These are phyloP conservation scores for Jatropha multifida DNA, from an alignment of 441 rosid genomes.

Conservation along the genomic window DNA sequence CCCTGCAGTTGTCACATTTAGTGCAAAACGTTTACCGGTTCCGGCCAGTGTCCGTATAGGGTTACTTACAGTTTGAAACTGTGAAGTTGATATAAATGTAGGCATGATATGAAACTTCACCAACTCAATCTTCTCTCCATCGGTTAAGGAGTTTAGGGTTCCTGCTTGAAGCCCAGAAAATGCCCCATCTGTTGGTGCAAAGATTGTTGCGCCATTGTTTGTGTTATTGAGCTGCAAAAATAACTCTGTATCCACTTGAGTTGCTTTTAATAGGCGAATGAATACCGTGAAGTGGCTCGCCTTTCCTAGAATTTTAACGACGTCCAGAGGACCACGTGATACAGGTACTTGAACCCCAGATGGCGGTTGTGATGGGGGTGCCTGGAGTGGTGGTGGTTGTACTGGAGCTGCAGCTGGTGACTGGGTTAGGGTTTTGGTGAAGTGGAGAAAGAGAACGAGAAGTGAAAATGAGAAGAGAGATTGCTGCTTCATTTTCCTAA, in stretches of 20 bases:
- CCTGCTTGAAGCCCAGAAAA: conserved; percentile 22
- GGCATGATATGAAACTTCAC: conserved; percentile 61
- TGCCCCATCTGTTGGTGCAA: conserved; percentile 19
- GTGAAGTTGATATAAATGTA: conserved; percentile 46
- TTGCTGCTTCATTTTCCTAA: conserved; percentile 32
- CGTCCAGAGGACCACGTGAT: conserved; percentile 21
- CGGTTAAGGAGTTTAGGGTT: conserved; percentile 15
- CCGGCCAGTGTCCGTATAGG: conserved; percentile 80
- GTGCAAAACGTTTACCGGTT: conserved; percentile 25
- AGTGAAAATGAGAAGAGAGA: conserved; percentile 24
- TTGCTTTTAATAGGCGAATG: conserved; percentile 23
- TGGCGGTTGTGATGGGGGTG: conserved; percentile 29
- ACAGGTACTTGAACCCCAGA: conserved; percentile 14
- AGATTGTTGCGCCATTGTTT: conserved; percentile 23
- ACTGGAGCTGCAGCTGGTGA: conserved; percentile 25
- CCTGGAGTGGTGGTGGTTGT: conserved; percentile 16
- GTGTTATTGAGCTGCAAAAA: conserved; percentile 24
- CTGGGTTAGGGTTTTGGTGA: conserved; percentile 38
- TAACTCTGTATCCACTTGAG: conserved; percentile 15
- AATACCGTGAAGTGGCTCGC: conserved; percentile 19
- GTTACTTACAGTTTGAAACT: conserved; percentile 77
- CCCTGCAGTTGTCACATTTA: conserved; percentile 21
- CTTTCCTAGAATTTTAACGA: conserved; percentile 16
- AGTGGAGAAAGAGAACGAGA: conserved; percentile 36
- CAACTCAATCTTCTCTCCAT: conserved; percentile 21